A percentile compares a stretch with the other conserved stretches of the same genome.
phyloP scores from a whole-genome alignment of 1,139 yeast species.

The Wickerhamomyces sp. region DNA sequence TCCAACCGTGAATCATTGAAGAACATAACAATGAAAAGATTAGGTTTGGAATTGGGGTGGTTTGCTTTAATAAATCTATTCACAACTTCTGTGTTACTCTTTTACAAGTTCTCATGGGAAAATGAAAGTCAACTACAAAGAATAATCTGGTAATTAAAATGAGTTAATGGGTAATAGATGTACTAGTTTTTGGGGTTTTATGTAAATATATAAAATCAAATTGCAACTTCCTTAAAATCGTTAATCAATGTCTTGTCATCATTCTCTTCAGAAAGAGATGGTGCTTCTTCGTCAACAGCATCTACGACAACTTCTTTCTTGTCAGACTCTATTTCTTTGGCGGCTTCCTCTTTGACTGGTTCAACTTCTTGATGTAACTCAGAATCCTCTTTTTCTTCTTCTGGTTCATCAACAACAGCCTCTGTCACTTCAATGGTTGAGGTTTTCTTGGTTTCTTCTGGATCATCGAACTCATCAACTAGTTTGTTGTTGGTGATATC shows the following conservation, averaged over 20 bases:
- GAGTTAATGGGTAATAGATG: not conserved
- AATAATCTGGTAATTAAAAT: constrained; percentile 70
- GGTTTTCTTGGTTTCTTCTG: not conserved
- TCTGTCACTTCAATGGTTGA: constrained; percentile 2
- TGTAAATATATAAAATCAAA: constrained; percentile 2
- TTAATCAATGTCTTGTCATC: constrained; percentile 10
- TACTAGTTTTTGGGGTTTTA: not conserved
- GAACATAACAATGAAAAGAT: constrained; percentile 31
- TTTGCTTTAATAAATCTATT: constrained; percentile 47
- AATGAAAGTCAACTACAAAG: constrained; percentile 61
- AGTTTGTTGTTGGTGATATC: constrained; percentile 11
- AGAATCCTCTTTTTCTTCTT: constrained; percentile 5
- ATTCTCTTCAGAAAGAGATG: constrained; percentile 1
- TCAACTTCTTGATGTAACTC: constrained; percentile 6
- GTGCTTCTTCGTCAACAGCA: constrained; percentile 3
- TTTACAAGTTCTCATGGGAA: constrained; percentile 64
- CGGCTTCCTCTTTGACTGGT: constrained; percentile 1
- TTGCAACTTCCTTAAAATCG: constrained; percentile 14
- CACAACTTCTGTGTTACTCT: constrained; percentile 53
- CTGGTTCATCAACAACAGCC: constrained; percentile 1
- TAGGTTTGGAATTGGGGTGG: constrained; percentile 57
- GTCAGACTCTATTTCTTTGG: not conserved
- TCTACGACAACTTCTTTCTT: constrained; percentile 7
- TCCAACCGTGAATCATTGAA: constrained; percentile 18
- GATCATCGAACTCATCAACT: constrained; percentile 1